These are phyloP conservation scores for Saturnispora diversa DNA, from an alignment of 805 yeast genomes.

Conservation along the genomic window DNA sequence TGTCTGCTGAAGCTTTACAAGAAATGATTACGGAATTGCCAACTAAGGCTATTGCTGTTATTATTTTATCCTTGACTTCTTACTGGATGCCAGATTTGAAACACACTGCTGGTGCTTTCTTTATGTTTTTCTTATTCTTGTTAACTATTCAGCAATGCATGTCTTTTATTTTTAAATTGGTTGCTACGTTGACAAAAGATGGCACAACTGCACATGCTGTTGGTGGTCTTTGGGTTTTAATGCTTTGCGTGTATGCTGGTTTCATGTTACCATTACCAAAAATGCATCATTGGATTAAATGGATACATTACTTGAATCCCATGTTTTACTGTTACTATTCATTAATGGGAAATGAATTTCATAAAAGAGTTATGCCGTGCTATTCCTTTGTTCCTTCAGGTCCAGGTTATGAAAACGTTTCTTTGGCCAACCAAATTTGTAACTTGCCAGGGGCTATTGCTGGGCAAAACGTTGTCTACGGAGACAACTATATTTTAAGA, in stretches of 20 bases:
- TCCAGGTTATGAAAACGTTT: constrained; percentile 40
- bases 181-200: constrained; percentile 44
- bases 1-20: constrained; percentile 57
- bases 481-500: constrained; percentile 31
- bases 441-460: constrained; percentile 39
- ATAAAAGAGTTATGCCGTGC: constrained; percentile 45
- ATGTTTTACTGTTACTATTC: constrained; percentile 42
- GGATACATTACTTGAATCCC: constrained; percentile 44
- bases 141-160: constrained; percentile 41
- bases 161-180: constrained; percentile 44
- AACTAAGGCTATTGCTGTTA: constrained; percentile 42
- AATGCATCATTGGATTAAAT: constrained; percentile 55
- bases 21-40: constrained; percentile 55
- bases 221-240: constrained; percentile 47
- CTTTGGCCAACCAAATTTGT: constrained; percentile 40
- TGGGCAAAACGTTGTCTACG: constrained; percentile 23
- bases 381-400: constrained; percentile 45
- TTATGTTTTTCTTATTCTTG: constrained; percentile 39
- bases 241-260: constrained; percentile 51
- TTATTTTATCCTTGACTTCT: constrained; percentile 37
- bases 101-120: constrained; percentile 48
- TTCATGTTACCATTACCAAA: constrained; percentile 35
- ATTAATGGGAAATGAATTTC: constrained; percentile 50
- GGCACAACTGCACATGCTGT: constrained; percentile 50
- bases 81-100: constrained; percentile 50